Base-by-base conservation (phyloP, 805 yeast genomes). In the Hagleromyces aurorensis region DNA sequence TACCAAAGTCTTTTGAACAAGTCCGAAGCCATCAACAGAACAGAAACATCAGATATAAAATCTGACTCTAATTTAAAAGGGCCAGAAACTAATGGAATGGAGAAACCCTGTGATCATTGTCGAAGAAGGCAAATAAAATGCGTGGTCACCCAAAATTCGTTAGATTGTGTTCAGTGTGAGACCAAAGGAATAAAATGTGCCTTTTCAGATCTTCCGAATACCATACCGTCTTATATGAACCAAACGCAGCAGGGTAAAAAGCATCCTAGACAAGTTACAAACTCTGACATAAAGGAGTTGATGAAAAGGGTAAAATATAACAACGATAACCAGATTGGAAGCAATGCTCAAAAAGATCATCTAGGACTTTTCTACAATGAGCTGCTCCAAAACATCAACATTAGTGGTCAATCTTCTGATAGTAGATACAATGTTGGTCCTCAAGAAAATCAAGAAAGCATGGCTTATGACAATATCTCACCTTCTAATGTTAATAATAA, bases 31-130 rank as follows among this genome's bases (percentile, higher is more conserved):
- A 13, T 16, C 7, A 32, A 27, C 21, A 18, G 27, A 5, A 16
- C 18, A 12, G 24, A 22, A 16, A 23, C 18, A 4, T 15, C 21
- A 19, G 14, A 19, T 14, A 13, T 19, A 11, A 13, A 16, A 11
- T 18, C 29, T 10, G 19, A 24, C 18, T 25, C 26, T 14, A 34
- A 25, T 15, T 19, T 23, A 15, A 21, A 20, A 13, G 7, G n/a
- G 7, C 27, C 22, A 9, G 12, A 19, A 14, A 19, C 10, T 14
- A 11, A 13, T 19, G 25, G 12, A 11, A 41, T 41, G 6, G 44
- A 38, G 12, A 37, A 42, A 6, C 89, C 93, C 1, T 86, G 96
- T 50, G 94, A 83, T 48, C 84, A 78, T 43, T 87, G 96, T 55
- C 65, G 93, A 23, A 62, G 86, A 34, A 65, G 87, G 27, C 83